Evolutionary conservation across 2,329 filamentous ascomycete species (phyloP).

Genomic region (Gaeumannomyces sp.): DNA sequence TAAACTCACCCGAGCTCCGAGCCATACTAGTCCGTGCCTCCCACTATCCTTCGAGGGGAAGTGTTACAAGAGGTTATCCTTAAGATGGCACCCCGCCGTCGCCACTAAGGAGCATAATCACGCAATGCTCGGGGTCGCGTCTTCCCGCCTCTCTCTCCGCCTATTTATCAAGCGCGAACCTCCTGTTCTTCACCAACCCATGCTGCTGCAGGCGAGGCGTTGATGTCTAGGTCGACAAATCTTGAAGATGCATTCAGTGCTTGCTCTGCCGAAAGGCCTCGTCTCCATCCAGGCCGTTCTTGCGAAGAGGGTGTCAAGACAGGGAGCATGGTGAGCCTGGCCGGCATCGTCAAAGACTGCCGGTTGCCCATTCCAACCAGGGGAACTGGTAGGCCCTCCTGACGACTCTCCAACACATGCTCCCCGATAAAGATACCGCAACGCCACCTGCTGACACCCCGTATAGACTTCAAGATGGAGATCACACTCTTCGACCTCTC

Average conservation of each 20-base stretch:
- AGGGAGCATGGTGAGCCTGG: constrained; percentile 44
- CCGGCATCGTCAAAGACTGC: constrained; percentile 66
- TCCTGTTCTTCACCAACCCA: no score
- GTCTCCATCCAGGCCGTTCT: constrained; percentile 35
- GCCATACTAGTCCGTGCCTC: no score
- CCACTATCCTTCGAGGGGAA: no score
- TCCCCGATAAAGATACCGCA: not conserved
- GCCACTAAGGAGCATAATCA: no score
- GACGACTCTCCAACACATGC: not conserved
- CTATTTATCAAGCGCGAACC: no score
- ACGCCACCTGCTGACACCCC: constrained; percentile 12
- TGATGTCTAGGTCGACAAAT: not conserved
- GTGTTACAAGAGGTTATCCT: no score
- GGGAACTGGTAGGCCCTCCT: constrained; percentile 38
- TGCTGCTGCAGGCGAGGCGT: not conserved
- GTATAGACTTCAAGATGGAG: constrained; percentile 52
- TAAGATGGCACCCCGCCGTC: no score
- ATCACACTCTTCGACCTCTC: constrained; percentile 57
- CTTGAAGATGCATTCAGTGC: not conserved
- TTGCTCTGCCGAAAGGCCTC: constrained; percentile 34
- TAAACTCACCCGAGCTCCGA: no score
- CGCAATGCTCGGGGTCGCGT: no score
- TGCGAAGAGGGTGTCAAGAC: constrained; percentile 22
- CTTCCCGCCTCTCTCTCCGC: no score
- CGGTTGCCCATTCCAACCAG: constrained; percentile 44